These are phyloP conservation scores for Russula griseocarnosa DNA, from an alignment of 768 basidiomycete species.

Conservation along the genomic window DNA sequence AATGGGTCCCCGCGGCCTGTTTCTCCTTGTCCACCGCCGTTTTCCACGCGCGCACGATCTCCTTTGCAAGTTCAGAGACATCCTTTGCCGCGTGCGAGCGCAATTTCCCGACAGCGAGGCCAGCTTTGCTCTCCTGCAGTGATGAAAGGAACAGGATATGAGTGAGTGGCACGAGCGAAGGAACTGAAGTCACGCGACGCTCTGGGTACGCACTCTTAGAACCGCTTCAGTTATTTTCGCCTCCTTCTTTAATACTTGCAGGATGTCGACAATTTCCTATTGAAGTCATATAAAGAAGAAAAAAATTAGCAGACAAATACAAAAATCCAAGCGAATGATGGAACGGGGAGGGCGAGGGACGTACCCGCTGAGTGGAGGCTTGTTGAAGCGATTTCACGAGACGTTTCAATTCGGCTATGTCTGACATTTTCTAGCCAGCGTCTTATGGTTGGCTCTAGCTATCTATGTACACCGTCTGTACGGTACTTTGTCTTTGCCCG, in stretches of 20 bases:
- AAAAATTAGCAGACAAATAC: constrained; percentile 36
- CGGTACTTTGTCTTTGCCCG: constrained; percentile 17
- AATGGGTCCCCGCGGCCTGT: constrained; percentile 41
- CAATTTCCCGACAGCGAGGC: constrained; percentile 88
- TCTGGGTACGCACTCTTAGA: constrained; percentile 60
- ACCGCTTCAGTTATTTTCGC: constrained; percentile 66
- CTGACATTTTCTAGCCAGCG: constrained; percentile 22
- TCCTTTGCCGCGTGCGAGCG: constrained; percentile 67
- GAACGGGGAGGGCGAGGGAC: neutral
- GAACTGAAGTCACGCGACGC: constrained; percentile 32
- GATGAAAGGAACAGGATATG: neutral
- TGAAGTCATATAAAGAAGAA: constrained; percentile 29
- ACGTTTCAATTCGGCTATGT: constrained; percentile 27
- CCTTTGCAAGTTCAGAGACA: constrained; percentile 81
- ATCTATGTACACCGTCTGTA: constrained; percentile 25
- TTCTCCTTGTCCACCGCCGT: constrained; percentile 68
- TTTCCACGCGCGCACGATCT: constrained; percentile 91
- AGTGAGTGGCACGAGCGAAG: neutral
- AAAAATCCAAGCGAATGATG: constrained; percentile 28
- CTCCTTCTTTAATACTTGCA: constrained; percentile 61
- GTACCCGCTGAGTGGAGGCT: constrained; percentile 24
- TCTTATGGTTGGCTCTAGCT: constrained; percentile 21
- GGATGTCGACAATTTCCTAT: constrained; percentile 61
- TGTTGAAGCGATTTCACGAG: constrained; percentile 29
- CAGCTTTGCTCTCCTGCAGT: constrained; percentile 82